Evolutionary conservation across 2,329 filamentous ascomycete species (phyloP), one percentile per base, ranked within the genome.

Genomic region (Clonostachys rosea): DNA sequence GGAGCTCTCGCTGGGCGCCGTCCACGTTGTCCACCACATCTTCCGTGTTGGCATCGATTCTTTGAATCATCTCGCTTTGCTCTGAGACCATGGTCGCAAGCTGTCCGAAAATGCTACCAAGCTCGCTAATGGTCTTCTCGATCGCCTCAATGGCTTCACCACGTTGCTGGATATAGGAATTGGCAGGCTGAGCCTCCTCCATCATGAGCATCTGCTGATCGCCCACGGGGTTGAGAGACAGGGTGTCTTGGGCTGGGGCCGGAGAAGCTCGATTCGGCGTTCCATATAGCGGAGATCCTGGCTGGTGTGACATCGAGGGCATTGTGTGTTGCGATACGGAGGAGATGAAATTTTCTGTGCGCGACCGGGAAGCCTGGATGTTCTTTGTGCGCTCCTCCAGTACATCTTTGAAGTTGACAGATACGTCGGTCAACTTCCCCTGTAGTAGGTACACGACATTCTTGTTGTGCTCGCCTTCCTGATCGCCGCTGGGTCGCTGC

Each of bases 11-110:
- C 64, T 99, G 94, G 6, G 94, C 94, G 16, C 94, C 94, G 61
- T 96, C 83, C n/a, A 99, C 92, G 58, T 99, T 99, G 61, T 97
- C 92, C 47, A 99, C 92, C 6, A 99, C 90, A 58, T 96, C 91
- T 61, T 99, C 94, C 2, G 92, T 96, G 66, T 97, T 96, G 54
- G 92, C 92, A 59, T 97, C 92, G 61, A 96, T 96, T 44, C 92
- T 79, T 68, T 97, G 90, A 54, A 99, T 95, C 87, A 96, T 95
- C 68, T 96, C 94, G 51, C 89, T 90, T 70, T 99, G 94, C 66
- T 99, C 92, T 47, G 87, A 90, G 33, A 99, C 94, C 94, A 99
- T 97, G 55, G 89, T 85, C 35, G 94, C 92, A 44, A 99, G 73
- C 67, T 99, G 92, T 9, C 91, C 89, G 64, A 97, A 97, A 52